These are phyloP conservation scores for Anthracocystis panici-leucophaei DNA, from an alignment of 1,284 basidiomycete genomes.

Conservation along the genomic window DNA sequence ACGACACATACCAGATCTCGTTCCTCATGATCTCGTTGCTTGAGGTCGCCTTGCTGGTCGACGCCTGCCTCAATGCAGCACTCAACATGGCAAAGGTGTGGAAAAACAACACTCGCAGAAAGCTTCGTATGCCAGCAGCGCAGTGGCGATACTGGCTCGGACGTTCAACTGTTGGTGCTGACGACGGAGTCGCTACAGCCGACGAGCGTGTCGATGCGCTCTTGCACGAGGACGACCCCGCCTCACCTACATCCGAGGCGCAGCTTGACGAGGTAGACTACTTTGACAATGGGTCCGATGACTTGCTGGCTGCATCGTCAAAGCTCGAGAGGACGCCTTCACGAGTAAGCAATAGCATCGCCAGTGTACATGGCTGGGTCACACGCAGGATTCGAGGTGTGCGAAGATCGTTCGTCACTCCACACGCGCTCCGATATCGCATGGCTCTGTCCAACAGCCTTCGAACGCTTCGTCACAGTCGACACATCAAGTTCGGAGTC, in stretches of 20 bases:
- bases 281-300: conserved; percentile 26
- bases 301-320: neutral
- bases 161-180: conserved; percentile 2
- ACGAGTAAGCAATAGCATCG: conserved; percentile 22
- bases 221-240: conserved; percentile 35
- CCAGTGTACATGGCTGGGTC: conserved; percentile 8
- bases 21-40: conserved; percentile 58
- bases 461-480: conserved; percentile 67
- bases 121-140: conserved; percentile 27
- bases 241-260: conserved; percentile 2
- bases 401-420: conserved; percentile 11
- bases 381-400: conserved; percentile 6
- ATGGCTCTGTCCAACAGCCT: conserved; percentile 38
- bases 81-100: conserved; percentile 21
- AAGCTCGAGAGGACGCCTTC: conserved; percentile 22
- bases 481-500: conserved; percentile 71
- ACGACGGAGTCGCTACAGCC: conserved; percentile 14
- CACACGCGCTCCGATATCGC: conserved; percentile 28
- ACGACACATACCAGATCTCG: conserved; percentile 52
- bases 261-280: conserved; percentile 22
- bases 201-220: conserved; percentile 36
- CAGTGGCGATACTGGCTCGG: conserved; percentile 49
- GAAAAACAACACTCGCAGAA: conserved; percentile 12
- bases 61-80: conserved; percentile 29
- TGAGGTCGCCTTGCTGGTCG: conserved; percentile 52